A percentile compares a stretch with the other conserved stretches of the same genome.
Evolutionary conservation across 176 grass and related monocot species (phyloP).

Genomic region (Puya raimondii): DNA sequence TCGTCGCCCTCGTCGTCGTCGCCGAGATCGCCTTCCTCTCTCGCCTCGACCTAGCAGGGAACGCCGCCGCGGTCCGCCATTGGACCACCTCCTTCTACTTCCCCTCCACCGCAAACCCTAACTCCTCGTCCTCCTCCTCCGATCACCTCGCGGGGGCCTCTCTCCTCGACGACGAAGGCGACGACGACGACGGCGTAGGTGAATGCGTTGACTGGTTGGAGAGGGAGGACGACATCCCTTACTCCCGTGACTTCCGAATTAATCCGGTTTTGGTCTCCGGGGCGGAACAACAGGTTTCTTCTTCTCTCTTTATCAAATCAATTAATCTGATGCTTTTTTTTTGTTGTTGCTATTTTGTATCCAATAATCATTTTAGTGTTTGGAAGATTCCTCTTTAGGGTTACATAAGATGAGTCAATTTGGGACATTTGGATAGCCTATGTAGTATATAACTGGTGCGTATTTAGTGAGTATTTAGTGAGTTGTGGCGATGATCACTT

Average conservation of each 20-base stretch:
- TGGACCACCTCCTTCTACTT: constrained; percentile 84
- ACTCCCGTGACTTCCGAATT: constrained; percentile 67
- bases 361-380: background rate
- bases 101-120: constrained; percentile 3
- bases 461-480: too few relatives aligned
- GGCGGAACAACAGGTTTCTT: constrained; percentile 35
- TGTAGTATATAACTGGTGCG: background rate
- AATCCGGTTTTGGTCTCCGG: constrained; percentile 69
- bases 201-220: constrained; percentile 56
- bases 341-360: background rate
- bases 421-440: background rate
- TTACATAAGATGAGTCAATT: too few relatives aligned
- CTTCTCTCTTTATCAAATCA: too few relatives aligned
- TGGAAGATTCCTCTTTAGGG: background rate
- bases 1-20: constrained; percentile 61
- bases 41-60: constrained; percentile 84
- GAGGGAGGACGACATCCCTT: constrained; percentile 61
- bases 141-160: background rate
- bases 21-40: constrained; percentile 75
- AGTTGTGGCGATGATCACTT: too few relatives aligned
- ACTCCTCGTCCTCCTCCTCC: background rate
- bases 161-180: background rate
- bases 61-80: constrained; percentile 52
- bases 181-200: constrained; percentile 20
- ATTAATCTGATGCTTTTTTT: background rate